Base-by-base conservation (phyloP, 2,329 filamentous ascomycete species). In the Clarireedia sp. region DNA sequence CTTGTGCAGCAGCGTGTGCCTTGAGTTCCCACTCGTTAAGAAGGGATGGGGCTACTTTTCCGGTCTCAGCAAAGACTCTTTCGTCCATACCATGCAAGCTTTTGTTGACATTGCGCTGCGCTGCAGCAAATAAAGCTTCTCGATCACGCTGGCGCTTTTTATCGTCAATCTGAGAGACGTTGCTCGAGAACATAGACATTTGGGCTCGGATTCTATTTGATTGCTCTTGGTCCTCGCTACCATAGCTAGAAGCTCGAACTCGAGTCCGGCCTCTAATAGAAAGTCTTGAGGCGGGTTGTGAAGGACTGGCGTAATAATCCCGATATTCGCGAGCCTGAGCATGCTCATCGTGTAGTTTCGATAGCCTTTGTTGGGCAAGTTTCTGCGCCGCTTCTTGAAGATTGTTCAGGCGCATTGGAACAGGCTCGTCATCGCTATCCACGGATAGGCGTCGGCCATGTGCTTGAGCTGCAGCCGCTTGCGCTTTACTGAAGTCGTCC, bases 381-480 rank as follows among this genome's bases (percentile, higher is more conserved):
- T 85, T 90, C 65, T 94, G 90, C 0, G 92, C 92, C 5, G 87
- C 86, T 65, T 95, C 90, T 67, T 96, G 90, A 1, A 96, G 76
- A 59, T 83, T 86, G 59, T 82, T 71, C 59, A 78, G 75, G 5
- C 60, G 74, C 64, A 78, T 80, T 6, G 83, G 73, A 55, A 81
- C 77, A 5, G 64, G 65, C 23, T 59, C 71, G 58, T 69, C 72
- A 57, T 56, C 67, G 63, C 53, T 67, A 61, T 40, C 67, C 60
- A 56, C 68, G 61, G 58, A 72, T 64, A 65, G 63, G 44, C 57
- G 62, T 51, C 58, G 62, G n/a, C 66, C 63, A 50, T 66, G 61
- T 19, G 68, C 59, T 7, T 69, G 60, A 23, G 64, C 65, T 45
- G 68, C 67, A 29, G 68, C 70, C 36, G 46, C 50, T 19, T 64